phyloP scores from a whole-genome alignment of 2,329 filamentous ascomycete species.

The Pseudogymnoascus sp. region DNA sequence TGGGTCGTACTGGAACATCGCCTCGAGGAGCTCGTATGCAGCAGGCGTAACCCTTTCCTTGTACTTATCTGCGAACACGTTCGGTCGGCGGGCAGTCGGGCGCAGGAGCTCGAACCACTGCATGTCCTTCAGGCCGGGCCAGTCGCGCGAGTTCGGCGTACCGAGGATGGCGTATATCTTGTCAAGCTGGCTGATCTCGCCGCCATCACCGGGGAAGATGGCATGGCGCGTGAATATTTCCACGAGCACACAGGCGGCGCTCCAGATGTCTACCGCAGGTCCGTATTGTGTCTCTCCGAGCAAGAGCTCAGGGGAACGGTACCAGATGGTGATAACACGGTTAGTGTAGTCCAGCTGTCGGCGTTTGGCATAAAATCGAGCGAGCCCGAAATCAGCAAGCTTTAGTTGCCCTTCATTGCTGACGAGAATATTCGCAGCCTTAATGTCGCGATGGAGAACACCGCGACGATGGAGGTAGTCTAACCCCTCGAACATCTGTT shows the following conservation, averaged over 20 bases:
- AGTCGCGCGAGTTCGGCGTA: constrained; percentile 74
- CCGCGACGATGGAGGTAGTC: constrained; percentile 88
- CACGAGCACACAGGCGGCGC: constrained; percentile 89
- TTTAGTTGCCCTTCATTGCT: constrained; percentile 85
- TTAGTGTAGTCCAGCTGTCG: constrained; percentile 94
- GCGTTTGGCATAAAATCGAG: constrained; percentile 90
- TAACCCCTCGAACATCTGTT: constrained; percentile 86
- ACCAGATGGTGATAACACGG: constrained; percentile 98
- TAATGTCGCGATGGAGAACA: constrained; percentile 96
- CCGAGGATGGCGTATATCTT: constrained; percentile 93
- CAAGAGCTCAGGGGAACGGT: constrained; percentile 81
- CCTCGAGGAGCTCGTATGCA: constrained; percentile 71
- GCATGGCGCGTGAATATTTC: constrained; percentile 92
- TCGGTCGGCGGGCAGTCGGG: constrained; percentile 63
- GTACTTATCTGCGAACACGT: constrained; percentile 77
- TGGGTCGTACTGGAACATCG: constrained; percentile 89
- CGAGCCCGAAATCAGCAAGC: constrained; percentile 90
- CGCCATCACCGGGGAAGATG: constrained; percentile 90
- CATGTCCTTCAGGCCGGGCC: constrained; percentile 88
- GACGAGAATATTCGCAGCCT: constrained; percentile 93
- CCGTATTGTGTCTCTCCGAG: constrained; percentile 87
- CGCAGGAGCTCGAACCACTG: constrained; percentile 93
- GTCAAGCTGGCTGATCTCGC: constrained; percentile 91
- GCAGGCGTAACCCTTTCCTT: constrained; percentile 65
- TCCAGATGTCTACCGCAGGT: constrained; percentile 90